Conservation (phyloP, 139 green algal species). For the Chlamydomonas schloesseri region DNA sequence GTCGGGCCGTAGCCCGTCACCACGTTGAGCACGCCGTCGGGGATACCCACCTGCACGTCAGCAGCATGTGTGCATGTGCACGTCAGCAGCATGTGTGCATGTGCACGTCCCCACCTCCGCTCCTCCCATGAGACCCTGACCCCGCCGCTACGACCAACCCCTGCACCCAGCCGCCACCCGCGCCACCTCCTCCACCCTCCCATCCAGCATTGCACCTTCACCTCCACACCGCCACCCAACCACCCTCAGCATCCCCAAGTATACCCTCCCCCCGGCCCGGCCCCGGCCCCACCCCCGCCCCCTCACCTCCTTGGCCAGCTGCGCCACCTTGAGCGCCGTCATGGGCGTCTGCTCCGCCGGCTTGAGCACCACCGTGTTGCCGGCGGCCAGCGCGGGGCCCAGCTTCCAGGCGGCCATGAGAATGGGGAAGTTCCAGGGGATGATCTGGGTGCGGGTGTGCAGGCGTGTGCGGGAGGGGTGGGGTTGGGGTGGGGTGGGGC, state of each 20-base stretch:
- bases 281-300: neutral
- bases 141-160: too few species aligned
- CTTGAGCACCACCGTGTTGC: conserved; percentile 65
- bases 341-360: conserved; percentile 54
- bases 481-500: too few species aligned
- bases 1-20: conserved; percentile 74
- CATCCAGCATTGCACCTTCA: too few species aligned
- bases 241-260: too few species aligned
- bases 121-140: too few species aligned
- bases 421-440: conserved; percentile 68
- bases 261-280: too few species aligned
- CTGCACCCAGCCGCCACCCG: too few species aligned
- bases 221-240: too few species aligned
- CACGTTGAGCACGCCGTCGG: conserved; percentile 82
- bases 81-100: too few species aligned
- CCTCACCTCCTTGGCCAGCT: conserved; percentile 74
- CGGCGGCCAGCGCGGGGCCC: conserved; percentile 55
- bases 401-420: conserved; percentile 69
- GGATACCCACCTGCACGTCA: conserved; percentile 61
- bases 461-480: too few species aligned
- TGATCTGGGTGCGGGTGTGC: conserved; percentile 27
- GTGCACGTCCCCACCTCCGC: too few species aligned
- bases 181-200: neutral
- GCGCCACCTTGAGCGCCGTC: conserved; percentile 68
- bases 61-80: too few species aligned